A percentile compares a stretch with the other conserved stretches of the same genome.
Conservation (phyloP, 257 asterid genomes). For the Haberlea rhodopensis region DNA sequence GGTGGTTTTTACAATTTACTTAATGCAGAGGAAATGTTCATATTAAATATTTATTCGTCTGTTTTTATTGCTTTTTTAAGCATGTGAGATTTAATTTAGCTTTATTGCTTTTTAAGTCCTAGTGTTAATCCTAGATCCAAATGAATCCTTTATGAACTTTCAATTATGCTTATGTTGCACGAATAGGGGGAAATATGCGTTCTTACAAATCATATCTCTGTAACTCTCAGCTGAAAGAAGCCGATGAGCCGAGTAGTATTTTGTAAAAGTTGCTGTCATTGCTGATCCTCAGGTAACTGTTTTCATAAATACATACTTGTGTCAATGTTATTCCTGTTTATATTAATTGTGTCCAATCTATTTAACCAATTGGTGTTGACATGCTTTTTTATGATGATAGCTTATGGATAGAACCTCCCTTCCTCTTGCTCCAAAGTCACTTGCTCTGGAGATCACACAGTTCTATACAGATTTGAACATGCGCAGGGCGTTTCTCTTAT, state of each 20-base stretch:
- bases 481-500: conserved; percentile 90
- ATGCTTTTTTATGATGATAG: conserved; percentile 38
- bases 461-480: conserved; percentile 88
- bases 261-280: conserved; percentile 74
- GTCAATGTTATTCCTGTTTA: too few relatives aligned
- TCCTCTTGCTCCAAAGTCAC: conserved; percentile 71
- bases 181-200: neutral
- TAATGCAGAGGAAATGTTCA: too few relatives aligned
- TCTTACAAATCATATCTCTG: conserved; percentile 24
- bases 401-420: conserved; percentile 91
- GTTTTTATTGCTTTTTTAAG: neutral
- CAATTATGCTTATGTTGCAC: conserved; percentile 14
- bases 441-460: conserved; percentile 72
- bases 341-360: neutral
- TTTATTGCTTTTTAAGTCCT: neutral
- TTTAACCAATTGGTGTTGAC: conserved; percentile 14
- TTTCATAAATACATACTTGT: neutral
- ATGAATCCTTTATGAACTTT: too few relatives aligned
- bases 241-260: conserved; percentile 41
- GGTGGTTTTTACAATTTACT: too few relatives aligned
- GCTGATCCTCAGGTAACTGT: conserved; percentile 91
- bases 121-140: too few relatives aligned
- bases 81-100: neutral
- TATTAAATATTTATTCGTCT: too few relatives aligned
- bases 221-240: conserved; percentile 47